A percentile compares a stretch with the other conserved stretches of the same genome.
phyloP scores from a whole-genome alignment of 495 filamentous ascomycete species.

The Ascobolus immersus region DNA sequence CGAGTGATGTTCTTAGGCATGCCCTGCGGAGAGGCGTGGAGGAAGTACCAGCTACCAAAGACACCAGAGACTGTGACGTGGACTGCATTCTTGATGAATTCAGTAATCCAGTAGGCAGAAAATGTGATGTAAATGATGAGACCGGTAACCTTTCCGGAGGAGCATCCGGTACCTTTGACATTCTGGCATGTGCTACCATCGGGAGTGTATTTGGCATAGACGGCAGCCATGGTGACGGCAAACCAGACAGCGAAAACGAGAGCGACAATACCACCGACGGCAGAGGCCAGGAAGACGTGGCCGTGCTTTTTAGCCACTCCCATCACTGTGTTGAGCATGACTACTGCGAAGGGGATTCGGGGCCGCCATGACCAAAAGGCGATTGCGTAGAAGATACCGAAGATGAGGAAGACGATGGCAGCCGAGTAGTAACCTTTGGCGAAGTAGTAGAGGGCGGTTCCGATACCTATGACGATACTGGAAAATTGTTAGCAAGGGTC shows the following conservation, averaged over 20 bases:
- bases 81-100: constrained; percentile 77
- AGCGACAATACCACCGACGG: constrained; percentile 49
- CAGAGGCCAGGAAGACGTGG: constrained; percentile 64
- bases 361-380: constrained; percentile 64
- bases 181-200: too few relatives aligned
- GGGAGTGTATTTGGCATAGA: constrained; percentile 66
- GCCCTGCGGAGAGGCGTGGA: constrained; percentile 28
- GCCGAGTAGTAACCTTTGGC: constrained; percentile 44
- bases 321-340: constrained; percentile 72
- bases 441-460: constrained; percentile 43
- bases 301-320: constrained; percentile 62
- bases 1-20: constrained; percentile 53
- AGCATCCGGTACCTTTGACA: constrained; percentile 38
- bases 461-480: constrained; percentile 35
- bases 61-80: constrained; percentile 39
- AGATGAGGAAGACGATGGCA: constrained; percentile 64
- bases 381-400: constrained; percentile 54
- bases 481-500: constrained; percentile 1
- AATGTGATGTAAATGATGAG: constrained; percentile 71
- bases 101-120: constrained; percentile 73
- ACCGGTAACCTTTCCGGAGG: constrained; percentile 50
- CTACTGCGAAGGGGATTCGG: constrained; percentile 64
- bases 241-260: constrained; percentile 46
- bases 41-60: constrained; percentile 43
- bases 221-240: constrained; percentile 30